Percentiles rank a stretch among this genome's conserved stretches.
These are phyloP conservation scores for Fusarium avenaceum DNA, from an alignment of 2,329 filamentous ascomycete genomes.

Conservation along the genomic window DNA sequence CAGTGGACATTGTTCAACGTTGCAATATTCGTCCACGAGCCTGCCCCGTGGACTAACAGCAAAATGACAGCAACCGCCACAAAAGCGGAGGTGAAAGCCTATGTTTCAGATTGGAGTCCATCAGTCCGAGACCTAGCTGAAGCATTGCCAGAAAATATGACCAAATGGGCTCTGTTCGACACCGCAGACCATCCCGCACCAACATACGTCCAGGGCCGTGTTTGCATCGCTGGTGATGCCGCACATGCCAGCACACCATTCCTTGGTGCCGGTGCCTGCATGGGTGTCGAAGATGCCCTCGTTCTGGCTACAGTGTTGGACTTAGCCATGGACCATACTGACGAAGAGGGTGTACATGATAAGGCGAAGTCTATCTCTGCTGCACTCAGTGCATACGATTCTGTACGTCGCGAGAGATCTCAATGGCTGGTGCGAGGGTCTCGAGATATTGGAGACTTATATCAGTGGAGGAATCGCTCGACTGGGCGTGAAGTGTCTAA, in stretches of 20 bases:
- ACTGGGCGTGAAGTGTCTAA: too few species aligned
- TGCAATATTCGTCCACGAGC: neutral
- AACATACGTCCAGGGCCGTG: constrained; percentile 1
- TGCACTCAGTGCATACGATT: neutral
- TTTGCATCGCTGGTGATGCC: constrained; percentile 27
- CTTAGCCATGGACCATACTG: neutral
- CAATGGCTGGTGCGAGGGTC: neutral
- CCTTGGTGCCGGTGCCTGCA: constrained; percentile 23
- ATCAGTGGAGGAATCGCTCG: neutral
- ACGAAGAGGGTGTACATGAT: neutral
- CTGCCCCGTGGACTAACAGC: neutral
- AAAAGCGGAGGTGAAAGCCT: neutral
- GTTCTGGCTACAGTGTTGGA: constrained; percentile 1
- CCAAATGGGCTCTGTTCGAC: neutral
- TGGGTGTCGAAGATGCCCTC: constrained; percentile 20
- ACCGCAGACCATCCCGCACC: neutral
- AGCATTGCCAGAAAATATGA: neutral
- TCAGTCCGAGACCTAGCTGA: neutral
- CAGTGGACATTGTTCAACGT: neutral
- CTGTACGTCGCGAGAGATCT: neutral
- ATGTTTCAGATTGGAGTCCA: constrained; percentile 1
- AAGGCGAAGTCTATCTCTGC: neutral
- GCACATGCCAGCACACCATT: constrained; percentile 25
- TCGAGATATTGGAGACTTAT: neutral
- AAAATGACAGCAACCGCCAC: neutral